These are phyloP conservation scores for Pyrus bretschneideri DNA, from an alignment of 306 rosid genomes.

Conservation along the genomic window DNA sequence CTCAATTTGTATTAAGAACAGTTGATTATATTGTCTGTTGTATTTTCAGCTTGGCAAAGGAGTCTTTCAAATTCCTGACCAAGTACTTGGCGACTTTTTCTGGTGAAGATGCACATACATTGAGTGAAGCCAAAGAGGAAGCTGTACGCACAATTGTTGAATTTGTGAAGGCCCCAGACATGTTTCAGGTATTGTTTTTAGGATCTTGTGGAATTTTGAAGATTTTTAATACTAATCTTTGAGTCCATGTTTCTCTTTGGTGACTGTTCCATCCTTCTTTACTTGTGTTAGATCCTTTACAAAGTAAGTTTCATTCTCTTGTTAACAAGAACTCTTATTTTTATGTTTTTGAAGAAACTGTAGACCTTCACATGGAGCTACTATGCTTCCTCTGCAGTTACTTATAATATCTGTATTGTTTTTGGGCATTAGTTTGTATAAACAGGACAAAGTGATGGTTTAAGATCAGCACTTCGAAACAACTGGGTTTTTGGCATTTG, in stretches of 20 bases:
- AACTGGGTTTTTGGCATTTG: neutral
- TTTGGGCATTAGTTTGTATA: neutral
- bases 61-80: conserved; percentile 68
- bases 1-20: neutral
- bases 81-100: conserved; percentile 70
- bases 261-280: neutral
- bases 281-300: neutral
- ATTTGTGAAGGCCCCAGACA: conserved; percentile 74
- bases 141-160: conserved; percentile 78
- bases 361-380: too few relatives aligned
- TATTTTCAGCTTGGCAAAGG: conserved; percentile 62
- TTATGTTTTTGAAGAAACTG: too few relatives aligned
- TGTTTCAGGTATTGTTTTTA: conserved; percentile 60
- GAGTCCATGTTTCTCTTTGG: neutral
- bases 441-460: neutral
- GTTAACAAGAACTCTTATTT: neutral
- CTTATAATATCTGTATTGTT: neutral
- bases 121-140: conserved; percentile 84
- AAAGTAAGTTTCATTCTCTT: too few relatives aligned
- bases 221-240: neutral
- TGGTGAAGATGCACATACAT: conserved; percentile 57
- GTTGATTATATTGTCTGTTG: conserved; percentile 1
- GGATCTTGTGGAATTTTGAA: neutral
- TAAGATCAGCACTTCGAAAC: neutral
- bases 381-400: too few relatives aligned